These are phyloP conservation scores for Agrocybe chaxingu DNA, from an alignment of 768 basidiomycete species.

Conservation along the genomic window DNA sequence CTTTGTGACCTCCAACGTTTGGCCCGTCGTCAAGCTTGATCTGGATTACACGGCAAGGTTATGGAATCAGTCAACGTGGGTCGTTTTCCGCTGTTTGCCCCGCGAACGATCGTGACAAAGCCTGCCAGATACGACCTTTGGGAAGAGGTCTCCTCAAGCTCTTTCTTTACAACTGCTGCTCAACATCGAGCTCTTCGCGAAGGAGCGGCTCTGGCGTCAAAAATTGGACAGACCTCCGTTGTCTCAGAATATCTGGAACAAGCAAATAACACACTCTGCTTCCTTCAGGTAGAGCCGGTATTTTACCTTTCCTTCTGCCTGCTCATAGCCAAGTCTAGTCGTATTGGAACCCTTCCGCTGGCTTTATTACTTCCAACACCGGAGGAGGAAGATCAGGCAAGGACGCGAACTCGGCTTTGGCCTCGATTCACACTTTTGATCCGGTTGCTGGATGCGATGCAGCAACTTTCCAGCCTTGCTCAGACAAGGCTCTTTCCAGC, in stretches of 20 bases:
- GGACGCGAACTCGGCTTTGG: constrained; percentile 67
- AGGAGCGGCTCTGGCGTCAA: constrained; percentile 59
- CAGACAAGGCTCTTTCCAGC: constrained; percentile 69
- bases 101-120: no score
- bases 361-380: constrained; percentile 68
- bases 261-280: constrained; percentile 66
- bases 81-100: constrained; percentile 60
- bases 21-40: constrained; percentile 73
- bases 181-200: constrained; percentile 74
- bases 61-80: constrained; percentile 69
- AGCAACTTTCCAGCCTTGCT: constrained; percentile 76
- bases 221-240: constrained; percentile 46
- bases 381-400: constrained; percentile 68
- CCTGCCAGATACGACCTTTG: constrained; percentile 62
- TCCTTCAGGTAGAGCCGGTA: constrained; percentile 53
- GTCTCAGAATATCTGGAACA: constrained; percentile 50
- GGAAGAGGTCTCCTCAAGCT: constrained; percentile 69
- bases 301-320: constrained; percentile 27
- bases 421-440: constrained; percentile 73
- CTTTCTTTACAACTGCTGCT: constrained; percentile 79
- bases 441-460: constrained; percentile 65
- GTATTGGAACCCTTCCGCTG: constrained; percentile 61
- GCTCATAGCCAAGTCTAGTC: constrained; percentile 33
- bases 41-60: constrained; percentile 65
- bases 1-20: constrained; percentile 50